Percentiles rank a stretch among this genome's conserved stretches.
Conservation (phyloP, 2,329 filamentous ascomycete species). For the Calonectria naviculata region DNA sequence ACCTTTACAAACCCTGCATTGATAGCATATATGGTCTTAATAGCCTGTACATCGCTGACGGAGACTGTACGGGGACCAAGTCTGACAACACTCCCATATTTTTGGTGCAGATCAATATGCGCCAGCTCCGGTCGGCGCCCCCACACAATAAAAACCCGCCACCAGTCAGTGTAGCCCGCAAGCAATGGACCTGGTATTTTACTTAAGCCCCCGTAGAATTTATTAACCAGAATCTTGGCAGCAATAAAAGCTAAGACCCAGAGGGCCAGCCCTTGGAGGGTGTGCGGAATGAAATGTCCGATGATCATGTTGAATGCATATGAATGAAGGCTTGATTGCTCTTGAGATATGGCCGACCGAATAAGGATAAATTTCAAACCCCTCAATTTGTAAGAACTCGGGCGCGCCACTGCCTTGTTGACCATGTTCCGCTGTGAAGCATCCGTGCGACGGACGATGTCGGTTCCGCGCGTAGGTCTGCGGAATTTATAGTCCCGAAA, state of each 20-base stretch:
- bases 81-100: slow-evolving; percentile 18
- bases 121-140: slow-evolving; percentile 20
- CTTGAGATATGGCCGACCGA: not conserved
- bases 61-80: slow-evolving; percentile 19
- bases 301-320: not conserved
- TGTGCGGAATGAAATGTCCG: slow-evolving; percentile 1
- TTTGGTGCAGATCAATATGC: slow-evolving; percentile 24
- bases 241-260: not conserved
- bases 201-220: slow-evolving; percentile 16
- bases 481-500: too few species aligned
- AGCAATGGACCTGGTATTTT: slow-evolving; percentile 13
- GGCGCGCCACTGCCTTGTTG: too few species aligned
- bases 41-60: slow-evolving; percentile 6
- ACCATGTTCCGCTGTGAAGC: too few species aligned
- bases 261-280: not conserved
- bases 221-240: slow-evolving; percentile 10
- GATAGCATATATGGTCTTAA: slow-evolving; percentile 21
- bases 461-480: too few species aligned
- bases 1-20: slow-evolving; percentile 23
- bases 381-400: too few species aligned
- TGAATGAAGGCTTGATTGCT: not conserved
- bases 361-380: not conserved
- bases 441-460: too few species aligned
- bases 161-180: slow-evolving; percentile 15
- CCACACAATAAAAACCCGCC: slow-evolving; percentile 24